Evolutionary conservation across 23 red algal species (phyloP).

Genomic region (Pyropia yezoensis): DNA sequence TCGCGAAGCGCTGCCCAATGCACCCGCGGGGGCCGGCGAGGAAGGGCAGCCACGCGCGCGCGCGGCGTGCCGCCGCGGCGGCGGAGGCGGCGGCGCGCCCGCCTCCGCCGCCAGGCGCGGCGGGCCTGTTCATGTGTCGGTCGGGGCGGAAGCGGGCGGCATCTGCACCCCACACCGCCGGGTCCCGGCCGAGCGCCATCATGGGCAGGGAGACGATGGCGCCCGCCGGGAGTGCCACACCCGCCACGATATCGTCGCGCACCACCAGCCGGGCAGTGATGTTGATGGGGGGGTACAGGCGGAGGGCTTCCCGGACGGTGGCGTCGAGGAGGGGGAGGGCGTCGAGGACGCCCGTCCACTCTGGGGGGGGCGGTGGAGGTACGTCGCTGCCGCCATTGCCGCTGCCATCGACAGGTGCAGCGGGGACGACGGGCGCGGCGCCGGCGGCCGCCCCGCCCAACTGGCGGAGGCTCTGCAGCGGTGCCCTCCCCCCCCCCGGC

Average conservation of each 20-base stretch:
- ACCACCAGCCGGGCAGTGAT: conserved; percentile 5
- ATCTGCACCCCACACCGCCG: conserved; percentile 5
- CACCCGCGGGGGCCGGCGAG: conserved; percentile 21
- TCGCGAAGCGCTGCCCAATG: conserved; percentile 14
- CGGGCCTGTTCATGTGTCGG: background rate
- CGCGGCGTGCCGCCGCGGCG: background rate
- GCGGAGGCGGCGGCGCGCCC: background rate
- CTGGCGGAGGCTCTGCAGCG: background rate
- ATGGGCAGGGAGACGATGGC: conserved; percentile 21
- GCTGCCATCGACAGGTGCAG: too few relatives aligned
- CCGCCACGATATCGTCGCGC: conserved; percentile 2
- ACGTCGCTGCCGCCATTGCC: background rate
- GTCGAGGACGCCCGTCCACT: conserved; percentile 5
- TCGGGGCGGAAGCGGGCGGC: conserved; percentile 2
- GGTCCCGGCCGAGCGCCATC: conserved; percentile 5
- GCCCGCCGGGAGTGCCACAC: conserved; percentile 1
- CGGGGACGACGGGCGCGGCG: too few relatives aligned
- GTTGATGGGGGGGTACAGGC: conserved; percentile 16
- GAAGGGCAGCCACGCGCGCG: conserved; percentile 13
- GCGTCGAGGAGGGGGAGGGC: conserved; percentile 9
- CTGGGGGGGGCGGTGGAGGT: background rate
- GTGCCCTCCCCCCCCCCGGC: background rate
- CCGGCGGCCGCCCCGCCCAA: too few relatives aligned
- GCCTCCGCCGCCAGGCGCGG: background rate
- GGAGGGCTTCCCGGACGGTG: conserved; percentile 9